Evolutionary conservation across 2,329 filamentous ascomycete species (phyloP).

Genomic region (Cytospora schulzeri): DNA sequence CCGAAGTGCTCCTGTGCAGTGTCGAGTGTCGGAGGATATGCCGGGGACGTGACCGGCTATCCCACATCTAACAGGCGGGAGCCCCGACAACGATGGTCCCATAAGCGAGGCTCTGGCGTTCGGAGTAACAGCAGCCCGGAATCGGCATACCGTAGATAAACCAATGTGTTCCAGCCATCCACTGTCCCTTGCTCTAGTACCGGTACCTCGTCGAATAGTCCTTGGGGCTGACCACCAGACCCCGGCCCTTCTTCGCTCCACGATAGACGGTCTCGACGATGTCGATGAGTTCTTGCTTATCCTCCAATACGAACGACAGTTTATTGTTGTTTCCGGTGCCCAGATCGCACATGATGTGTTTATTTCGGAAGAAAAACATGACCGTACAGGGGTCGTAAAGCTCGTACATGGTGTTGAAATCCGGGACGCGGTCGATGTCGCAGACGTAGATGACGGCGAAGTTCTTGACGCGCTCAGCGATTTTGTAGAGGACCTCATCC

Average conservation of each 20-base stretch:
- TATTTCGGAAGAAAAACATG: constrained; percentile 93
- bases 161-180: background rate
- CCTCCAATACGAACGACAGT: constrained; percentile 92
- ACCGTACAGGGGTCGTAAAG: constrained; percentile 77
- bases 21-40: background rate
- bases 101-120: background rate
- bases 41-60: background rate
- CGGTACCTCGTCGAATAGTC: constrained; percentile 70
- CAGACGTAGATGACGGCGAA: constrained; percentile 92
- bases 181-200: constrained; percentile 48
- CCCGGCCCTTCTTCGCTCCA: constrained; percentile 96
- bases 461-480: constrained; percentile 91
- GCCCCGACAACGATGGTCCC: background rate
- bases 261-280: constrained; percentile 98
- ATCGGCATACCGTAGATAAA: background rate
- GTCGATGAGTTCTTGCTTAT: constrained; percentile 98
- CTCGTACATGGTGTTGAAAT: constrained; percentile 95
- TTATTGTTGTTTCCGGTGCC: constrained; percentile 99
- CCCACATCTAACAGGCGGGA: background rate
- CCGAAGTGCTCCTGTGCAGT: background rate
- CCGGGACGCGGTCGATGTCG: constrained; percentile 85
- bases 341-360: constrained; percentile 98
- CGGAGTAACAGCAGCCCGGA: background rate
- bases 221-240: constrained; percentile 95
- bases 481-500: constrained; percentile 92